Conservation (phyloP, 2,329 filamentous ascomycete species). For the Aspergillus fructus region DNA sequence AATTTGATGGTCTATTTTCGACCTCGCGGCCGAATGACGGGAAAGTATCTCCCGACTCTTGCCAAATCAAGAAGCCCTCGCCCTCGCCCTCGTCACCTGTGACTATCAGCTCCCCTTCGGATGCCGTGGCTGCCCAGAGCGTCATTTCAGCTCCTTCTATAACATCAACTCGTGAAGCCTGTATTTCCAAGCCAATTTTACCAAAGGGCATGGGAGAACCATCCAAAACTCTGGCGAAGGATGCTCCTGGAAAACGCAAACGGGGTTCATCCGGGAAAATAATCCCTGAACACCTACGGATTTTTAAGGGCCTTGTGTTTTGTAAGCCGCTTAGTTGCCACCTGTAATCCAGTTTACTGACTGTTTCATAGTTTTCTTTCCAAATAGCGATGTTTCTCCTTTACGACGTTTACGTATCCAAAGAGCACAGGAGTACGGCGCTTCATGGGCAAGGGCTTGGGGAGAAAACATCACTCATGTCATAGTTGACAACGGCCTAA, state of each 20-base stretch:
- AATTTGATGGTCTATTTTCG: constrained; percentile 17
- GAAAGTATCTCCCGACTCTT: not conserved
- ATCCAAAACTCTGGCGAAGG: constrained; percentile 6
- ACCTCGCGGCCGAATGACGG: not conserved
- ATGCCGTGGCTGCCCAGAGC: not conserved
- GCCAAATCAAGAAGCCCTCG: not conserved
- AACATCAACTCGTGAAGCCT: not conserved
- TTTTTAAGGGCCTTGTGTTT: constrained; percentile 63
- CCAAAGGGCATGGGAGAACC: constrained; percentile 16
- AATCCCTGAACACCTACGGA: constrained; percentile 53
- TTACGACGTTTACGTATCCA: constrained; percentile 69
- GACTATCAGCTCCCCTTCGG: not conserved
- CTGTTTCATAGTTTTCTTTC: constrained; percentile 63
- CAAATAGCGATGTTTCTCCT: constrained; percentile 71
- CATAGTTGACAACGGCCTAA: constrained; percentile 70
- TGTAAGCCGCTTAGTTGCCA: constrained; percentile 39
- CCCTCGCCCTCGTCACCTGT: not conserved
- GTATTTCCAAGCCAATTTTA: constrained; percentile 6
- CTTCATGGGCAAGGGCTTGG: constrained; percentile 64
- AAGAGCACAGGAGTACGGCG: constrained; percentile 74
- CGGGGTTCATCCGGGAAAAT: constrained; percentile 42
- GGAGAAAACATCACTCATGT: constrained; percentile 67
- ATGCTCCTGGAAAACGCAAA: constrained; percentile 24
- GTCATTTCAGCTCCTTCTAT: not conserved
- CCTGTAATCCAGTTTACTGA: not conserved